Conservation (phyloP, 352 stramenopile species). For the Pythium biforme region DNA sequence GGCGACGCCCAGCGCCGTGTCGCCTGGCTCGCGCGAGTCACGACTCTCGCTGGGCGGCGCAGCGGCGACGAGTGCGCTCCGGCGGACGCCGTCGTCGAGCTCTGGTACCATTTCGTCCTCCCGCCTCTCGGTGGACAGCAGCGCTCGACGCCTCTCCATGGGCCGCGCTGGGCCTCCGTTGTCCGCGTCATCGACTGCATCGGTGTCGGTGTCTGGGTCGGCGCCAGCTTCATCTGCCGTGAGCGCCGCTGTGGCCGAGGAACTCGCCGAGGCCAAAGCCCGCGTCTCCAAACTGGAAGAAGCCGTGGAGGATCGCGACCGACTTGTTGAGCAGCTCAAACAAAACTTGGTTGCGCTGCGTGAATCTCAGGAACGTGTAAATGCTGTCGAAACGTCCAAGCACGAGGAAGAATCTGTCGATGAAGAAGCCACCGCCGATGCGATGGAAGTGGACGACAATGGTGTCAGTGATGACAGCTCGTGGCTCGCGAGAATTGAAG, state of each 20-base stretch:
- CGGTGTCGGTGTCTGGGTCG: slow-evolving; percentile 1
- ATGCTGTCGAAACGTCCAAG: slow-evolving; percentile 9
- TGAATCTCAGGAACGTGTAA: slow-evolving; percentile 28
- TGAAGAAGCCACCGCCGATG: slow-evolving; percentile 24
- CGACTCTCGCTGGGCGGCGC: slow-evolving; percentile 15
- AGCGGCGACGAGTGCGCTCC: slow-evolving; percentile 7
- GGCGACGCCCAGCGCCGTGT: slow-evolving; percentile 8
- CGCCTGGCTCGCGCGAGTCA: slow-evolving; percentile 5
- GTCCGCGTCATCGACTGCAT: neutral
- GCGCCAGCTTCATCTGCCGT: neutral
- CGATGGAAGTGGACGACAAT: slow-evolving; percentile 36
- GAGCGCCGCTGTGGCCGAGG: slow-evolving; percentile 23
- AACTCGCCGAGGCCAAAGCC: slow-evolving; percentile 48
- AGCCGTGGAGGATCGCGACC: slow-evolving; percentile 69
- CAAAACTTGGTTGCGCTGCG: slow-evolving; percentile 57
- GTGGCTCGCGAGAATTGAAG: slow-evolving; percentile 50
- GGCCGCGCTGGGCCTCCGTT: slow-evolving; percentile 12
- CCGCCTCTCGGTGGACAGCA: slow-evolving; percentile 13
- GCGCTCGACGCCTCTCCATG: slow-evolving; percentile 18
- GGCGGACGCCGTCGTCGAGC: slow-evolving; percentile 15
- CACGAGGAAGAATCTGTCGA: slow-evolving; percentile 34
- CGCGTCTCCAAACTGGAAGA: slow-evolving; percentile 61
- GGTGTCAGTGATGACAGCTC: slow-evolving; percentile 29
- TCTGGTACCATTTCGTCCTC: slow-evolving; percentile 7
- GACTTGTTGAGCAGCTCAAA: slow-evolving; percentile 64